Percentiles rank a stretch among this genome's conserved stretches.
Conservation (phyloP, 768 basidiomycete species). For the Boletus coccyginus region DNA sequence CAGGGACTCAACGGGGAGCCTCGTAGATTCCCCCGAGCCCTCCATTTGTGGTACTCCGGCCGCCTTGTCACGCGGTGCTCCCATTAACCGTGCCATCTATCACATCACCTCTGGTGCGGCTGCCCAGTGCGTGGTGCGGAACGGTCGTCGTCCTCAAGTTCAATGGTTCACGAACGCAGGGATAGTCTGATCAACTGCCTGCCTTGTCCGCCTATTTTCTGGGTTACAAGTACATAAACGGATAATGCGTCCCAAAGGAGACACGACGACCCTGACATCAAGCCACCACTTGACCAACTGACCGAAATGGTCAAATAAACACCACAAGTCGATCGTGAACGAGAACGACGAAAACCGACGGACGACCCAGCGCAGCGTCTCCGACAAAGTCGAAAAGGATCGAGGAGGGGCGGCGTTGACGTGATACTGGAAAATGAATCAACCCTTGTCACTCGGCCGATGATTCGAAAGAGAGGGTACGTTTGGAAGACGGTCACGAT, state of each 20-base stretch:
- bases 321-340: too few species aligned
- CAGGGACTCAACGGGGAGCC: constrained; percentile 83
- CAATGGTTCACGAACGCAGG: constrained; percentile 78
- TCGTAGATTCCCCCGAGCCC: constrained; percentile 61
- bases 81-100: constrained; percentile 75
- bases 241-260: constrained; percentile 13
- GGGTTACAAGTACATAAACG: constrained; percentile 64
- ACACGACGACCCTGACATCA: too few species aligned
- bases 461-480: too few species aligned
- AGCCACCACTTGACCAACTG: too few species aligned
- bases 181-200: constrained; percentile 85
- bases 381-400: too few species aligned
- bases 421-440: too few species aligned
- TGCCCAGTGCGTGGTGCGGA: constrained; percentile 73
- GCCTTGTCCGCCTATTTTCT: constrained; percentile 89
- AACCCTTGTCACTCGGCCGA: too few species aligned
- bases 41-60: constrained; percentile 81
- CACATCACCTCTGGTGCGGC: constrained; percentile 84
- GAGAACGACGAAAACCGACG: too few species aligned
- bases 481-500: too few species aligned
- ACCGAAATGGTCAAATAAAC: too few species aligned
- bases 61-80: constrained; percentile 54
- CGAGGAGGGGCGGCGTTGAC: too few species aligned
- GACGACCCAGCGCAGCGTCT: too few species aligned
- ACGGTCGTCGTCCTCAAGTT: constrained; percentile 82